These are phyloP conservation scores for Trichoderma polysporum DNA, from an alignment of 2,329 filamentous ascomycete genomes.

Conservation along the genomic window DNA sequence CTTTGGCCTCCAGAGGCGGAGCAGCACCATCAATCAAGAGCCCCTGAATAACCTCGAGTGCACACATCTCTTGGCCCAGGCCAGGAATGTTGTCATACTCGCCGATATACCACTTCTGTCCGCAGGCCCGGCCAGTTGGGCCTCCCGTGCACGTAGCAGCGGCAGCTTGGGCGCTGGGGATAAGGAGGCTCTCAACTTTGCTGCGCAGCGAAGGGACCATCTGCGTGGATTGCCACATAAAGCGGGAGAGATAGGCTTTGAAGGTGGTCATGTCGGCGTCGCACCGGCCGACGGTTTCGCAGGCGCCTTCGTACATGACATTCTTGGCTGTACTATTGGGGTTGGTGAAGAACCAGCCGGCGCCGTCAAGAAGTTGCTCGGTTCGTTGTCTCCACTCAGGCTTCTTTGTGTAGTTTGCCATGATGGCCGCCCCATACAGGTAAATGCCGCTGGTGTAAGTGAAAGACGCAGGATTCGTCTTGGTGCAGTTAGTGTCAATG, in stretches of 20 bases:
- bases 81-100: slow-evolving; percentile 56
- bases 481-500: slow-evolving; percentile 52
- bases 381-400: slow-evolving; percentile 55
- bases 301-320: slow-evolving; percentile 66
- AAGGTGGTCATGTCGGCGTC: slow-evolving; percentile 65
- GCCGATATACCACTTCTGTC: slow-evolving; percentile 61
- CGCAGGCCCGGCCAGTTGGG: slow-evolving; percentile 52
- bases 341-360: slow-evolving; percentile 55
- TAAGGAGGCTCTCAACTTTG: slow-evolving; percentile 49
- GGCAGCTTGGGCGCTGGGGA: slow-evolving; percentile 55
- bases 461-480: slow-evolving; percentile 57
- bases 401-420: slow-evolving; percentile 60
- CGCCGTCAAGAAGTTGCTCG: slow-evolving; percentile 50
- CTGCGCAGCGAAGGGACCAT: slow-evolving; percentile 55
- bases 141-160: slow-evolving; percentile 57
- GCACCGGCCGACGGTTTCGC: slow-evolving; percentile 58
- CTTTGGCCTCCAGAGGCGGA: slow-evolving; percentile 47
- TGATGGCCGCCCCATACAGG: slow-evolving; percentile 62
- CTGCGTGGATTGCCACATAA: slow-evolving; percentile 58
- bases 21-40: slow-evolving; percentile 47
- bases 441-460: slow-evolving; percentile 66
- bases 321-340: slow-evolving; percentile 50
- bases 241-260: slow-evolving; percentile 66
- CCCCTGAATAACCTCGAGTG: slow-evolving; percentile 62
- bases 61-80: slow-evolving; percentile 64